These are phyloP conservation scores for Pseudognaphalium luteoalbum DNA, from an alignment of 129 eudicot genomes.

Conservation along the genomic window DNA sequence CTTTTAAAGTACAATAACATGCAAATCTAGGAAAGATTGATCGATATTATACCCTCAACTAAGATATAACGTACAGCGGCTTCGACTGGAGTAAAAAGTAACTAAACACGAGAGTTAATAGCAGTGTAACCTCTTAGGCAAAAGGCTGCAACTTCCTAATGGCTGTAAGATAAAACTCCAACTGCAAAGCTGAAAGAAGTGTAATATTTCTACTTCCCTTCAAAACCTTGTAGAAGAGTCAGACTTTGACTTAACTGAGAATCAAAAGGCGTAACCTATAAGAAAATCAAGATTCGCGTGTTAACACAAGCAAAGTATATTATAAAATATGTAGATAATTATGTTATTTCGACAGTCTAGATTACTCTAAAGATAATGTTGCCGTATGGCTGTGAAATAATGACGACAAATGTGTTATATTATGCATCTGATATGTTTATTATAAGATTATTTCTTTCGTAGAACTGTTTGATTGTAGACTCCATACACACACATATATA, in stretches of 20 bases:
- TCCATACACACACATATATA: not conserved
- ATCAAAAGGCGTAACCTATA: not conserved
- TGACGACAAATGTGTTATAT: no score
- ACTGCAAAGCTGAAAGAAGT: not conserved
- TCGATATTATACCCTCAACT: not conserved
- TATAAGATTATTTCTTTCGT: no score
- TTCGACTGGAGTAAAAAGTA: not conserved
- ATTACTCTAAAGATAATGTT: no score
- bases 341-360: no score
- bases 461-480: not conserved
- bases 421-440: not conserved
- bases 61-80: not conserved
- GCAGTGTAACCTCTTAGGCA: not conserved
- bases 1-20: not conserved
- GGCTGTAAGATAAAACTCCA: conserved; percentile 7
- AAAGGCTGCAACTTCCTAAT: not conserved
- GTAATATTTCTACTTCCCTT: not conserved
- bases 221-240: not conserved
- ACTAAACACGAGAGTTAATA: not conserved
- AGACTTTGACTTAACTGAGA: not conserved
- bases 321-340: no score
- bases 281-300: not conserved
- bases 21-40: not conserved
- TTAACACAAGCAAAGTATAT: not conserved
- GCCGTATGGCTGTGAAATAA: no score